Percentiles rank a stretch among this genome's conserved stretches.
Conservation (phyloP, 1,284 basidiomycete species). For the Malassezia caprae region DNA sequence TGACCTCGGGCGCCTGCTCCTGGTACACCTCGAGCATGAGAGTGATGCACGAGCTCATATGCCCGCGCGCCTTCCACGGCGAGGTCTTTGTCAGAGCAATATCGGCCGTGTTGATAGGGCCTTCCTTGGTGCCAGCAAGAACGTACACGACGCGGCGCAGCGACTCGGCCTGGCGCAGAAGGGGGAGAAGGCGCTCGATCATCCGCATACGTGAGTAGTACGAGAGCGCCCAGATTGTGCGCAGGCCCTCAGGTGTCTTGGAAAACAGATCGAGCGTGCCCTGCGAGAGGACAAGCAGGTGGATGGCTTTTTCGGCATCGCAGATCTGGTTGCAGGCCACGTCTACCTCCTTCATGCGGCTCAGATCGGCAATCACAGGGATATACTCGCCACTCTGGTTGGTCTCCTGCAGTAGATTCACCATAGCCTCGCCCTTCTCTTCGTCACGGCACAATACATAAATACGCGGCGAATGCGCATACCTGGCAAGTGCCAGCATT, state of each 20-base stretch:
- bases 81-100: not conserved
- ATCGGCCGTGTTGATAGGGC: constrained; percentile 1
- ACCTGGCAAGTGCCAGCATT: not conserved
- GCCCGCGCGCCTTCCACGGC: not conserved
- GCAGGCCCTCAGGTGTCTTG: not conserved
- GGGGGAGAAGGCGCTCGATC: constrained; percentile 2
- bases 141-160: constrained; percentile 10
- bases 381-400: constrained; percentile 1
- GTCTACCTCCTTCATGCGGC: constrained; percentile 4
- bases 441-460: constrained; percentile 6
- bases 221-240: constrained; percentile 1
- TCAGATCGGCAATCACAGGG: not conserved
- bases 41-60: constrained; percentile 4
- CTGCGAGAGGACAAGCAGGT: constrained; percentile 9
- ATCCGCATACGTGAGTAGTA: constrained; percentile 7
- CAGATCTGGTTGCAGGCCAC: not conserved
- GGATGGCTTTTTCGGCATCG: constrained; percentile 1
- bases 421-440: not conserved
- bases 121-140: constrained; percentile 11
- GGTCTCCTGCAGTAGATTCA: not conserved
- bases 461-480: constrained; percentile 2
- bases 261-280: constrained; percentile 2
- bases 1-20: constrained; percentile 5
- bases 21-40: constrained; percentile 2
- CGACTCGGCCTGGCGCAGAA: not conserved